A percentile compares a stretch with the other conserved stretches of the same genome.
Evolutionary conservation across 1,284 basidiomycete species (phyloP).

Genomic region (Tilletia horrida): DNA sequence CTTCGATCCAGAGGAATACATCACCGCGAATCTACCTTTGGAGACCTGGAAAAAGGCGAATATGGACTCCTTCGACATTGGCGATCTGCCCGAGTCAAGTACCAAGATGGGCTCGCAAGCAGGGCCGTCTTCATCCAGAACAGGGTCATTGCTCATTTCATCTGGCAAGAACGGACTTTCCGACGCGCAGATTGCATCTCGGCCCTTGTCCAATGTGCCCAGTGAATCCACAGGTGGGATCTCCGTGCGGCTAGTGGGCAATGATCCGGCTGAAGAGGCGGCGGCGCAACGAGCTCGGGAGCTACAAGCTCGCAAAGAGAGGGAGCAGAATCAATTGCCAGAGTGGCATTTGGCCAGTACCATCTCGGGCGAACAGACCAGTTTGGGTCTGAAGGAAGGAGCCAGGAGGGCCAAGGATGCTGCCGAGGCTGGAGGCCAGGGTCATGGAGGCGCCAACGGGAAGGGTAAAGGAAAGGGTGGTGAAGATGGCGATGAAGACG

Average conservation of each 20-base stretch:
- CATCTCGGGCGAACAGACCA: conserved; percentile 83
- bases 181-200: conserved; percentile 19
- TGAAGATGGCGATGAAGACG: conserved; percentile 35
- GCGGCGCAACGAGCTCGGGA: conserved; percentile 57
- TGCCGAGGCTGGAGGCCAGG: conserved; percentile 5
- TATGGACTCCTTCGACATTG: conserved; percentile 18
- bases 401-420: conserved; percentile 20
- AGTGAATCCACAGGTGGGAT: conserved; percentile 30
- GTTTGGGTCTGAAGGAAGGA: conserved; percentile 63
- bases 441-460: conserved; percentile 26
- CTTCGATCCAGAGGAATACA: conserved; percentile 67
- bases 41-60: conserved; percentile 56
- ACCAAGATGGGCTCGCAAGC: neutral
- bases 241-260: conserved; percentile 48
- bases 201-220: conserved; percentile 28
- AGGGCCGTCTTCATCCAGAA: neutral
- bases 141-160: no score
- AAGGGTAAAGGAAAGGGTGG: conserved; percentile 31
- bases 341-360: conserved; percentile 92
- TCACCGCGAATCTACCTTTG: conserved; percentile 42
- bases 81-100: neutral
- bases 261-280: conserved; percentile 39
- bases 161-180: conserved; percentile 7
- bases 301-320: conserved; percentile 45
- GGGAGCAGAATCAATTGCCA: conserved; percentile 82